Evolutionary conservation across 805 yeast species (phyloP).

Genomic region (Clavispora vitiphila): DNA sequence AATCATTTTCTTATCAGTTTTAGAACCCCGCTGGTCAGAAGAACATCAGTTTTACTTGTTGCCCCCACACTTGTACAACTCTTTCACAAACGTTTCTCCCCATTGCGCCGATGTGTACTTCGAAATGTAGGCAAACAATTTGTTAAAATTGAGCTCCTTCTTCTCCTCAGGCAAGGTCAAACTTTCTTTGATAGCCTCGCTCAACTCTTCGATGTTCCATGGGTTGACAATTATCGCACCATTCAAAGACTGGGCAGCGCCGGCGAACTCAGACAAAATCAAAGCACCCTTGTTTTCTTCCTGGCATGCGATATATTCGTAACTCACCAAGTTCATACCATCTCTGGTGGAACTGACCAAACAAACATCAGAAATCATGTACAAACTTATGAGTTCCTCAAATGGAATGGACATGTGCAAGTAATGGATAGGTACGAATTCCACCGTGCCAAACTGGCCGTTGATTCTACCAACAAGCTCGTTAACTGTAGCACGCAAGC

Average conservation of each 20-base stretch:
- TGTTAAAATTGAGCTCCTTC: conserved; percentile 70
- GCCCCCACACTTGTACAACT: conserved; percentile 46
- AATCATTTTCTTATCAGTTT: neutral
- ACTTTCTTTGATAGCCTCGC: conserved; percentile 80
- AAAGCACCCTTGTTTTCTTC: conserved; percentile 78
- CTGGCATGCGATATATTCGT: conserved; percentile 96
- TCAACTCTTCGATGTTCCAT: conserved; percentile 95
- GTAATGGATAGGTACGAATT: conserved; percentile 96
- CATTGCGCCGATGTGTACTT: conserved; percentile 94
- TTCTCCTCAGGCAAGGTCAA: conserved; percentile 82
- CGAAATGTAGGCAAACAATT: conserved; percentile 79
- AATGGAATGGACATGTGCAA: conserved; percentile 90
- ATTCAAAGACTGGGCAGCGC: conserved; percentile 97
- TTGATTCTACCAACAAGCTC: conserved; percentile 95
- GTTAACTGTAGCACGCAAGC: conserved; percentile 87
- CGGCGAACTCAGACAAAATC: conserved; percentile 91
- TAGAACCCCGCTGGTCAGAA: too few relatives aligned
- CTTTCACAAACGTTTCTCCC: conserved; percentile 96
- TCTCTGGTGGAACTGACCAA: conserved; percentile 92
- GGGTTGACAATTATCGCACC: conserved; percentile 95
- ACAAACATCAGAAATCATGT: conserved; percentile 84
- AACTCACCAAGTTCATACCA: conserved; percentile 96
- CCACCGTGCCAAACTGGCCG: conserved; percentile 94
- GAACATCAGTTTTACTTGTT: too few relatives aligned
- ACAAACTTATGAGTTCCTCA: conserved; percentile 85